phyloP scores from a whole-genome alignment of 441 rosid genomes.

The Pelargonium exstipulatum region DNA sequence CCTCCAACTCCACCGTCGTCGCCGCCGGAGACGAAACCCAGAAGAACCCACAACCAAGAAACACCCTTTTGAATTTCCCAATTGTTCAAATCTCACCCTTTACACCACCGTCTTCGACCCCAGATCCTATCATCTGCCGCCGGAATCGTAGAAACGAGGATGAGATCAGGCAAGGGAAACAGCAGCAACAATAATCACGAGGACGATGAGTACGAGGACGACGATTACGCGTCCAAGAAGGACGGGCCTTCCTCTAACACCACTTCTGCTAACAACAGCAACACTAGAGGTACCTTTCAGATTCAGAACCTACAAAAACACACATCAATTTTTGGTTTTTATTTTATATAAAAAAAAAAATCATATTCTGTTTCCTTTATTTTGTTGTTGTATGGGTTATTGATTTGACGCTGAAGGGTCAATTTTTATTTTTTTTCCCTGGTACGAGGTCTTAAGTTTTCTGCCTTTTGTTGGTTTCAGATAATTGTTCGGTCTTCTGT shows the following conservation, averaged over 20 bases:
- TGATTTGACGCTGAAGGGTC: neutral
- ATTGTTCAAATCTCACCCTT: neutral
- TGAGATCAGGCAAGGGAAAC: neutral
- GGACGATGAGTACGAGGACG: conserved; percentile 1
- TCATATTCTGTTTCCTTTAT: too few species aligned
- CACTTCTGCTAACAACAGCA: neutral
- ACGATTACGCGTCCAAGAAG: conserved; percentile 6
- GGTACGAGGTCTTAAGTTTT: neutral
- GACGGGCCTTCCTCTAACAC: conserved; percentile 3
- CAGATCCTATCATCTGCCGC: neutral
- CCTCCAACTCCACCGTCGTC: too few species aligned
- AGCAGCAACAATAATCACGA: neutral
- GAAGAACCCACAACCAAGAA: neutral
- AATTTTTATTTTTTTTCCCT: neutral
- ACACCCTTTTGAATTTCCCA: neutral
- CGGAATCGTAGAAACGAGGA: conserved; percentile 4
- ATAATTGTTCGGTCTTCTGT: neutral
- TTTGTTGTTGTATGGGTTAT: neutral
- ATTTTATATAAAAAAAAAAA: too few species aligned
- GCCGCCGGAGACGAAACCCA: conserved; percentile 5
- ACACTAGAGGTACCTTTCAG: neutral
- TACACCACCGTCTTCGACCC: neutral
- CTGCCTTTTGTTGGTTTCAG: neutral
- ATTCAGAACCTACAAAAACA: neutral
- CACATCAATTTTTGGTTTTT: neutral